Evolutionary conservation across 805 yeast genomes (phyloP).

Genomic region (Candida koratica): DNA sequence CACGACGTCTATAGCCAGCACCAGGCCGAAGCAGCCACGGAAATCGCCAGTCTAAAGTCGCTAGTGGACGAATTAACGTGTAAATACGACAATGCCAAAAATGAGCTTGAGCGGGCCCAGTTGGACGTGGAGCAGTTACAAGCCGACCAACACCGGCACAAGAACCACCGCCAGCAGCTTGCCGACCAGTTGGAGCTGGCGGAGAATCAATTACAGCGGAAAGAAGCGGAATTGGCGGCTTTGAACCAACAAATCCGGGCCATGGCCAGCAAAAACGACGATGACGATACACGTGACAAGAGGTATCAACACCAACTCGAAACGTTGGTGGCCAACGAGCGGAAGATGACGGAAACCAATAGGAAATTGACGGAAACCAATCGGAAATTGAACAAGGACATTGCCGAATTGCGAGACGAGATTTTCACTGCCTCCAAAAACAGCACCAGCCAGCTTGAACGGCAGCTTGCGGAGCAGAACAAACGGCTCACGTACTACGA

Average conservation of each 20-base stretch:
- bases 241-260: slow-evolving; percentile 23
- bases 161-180: slow-evolving; percentile 13
- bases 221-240: slow-evolving; percentile 21
- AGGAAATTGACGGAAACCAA: slow-evolving; percentile 20
- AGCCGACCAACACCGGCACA: slow-evolving; percentile 10
- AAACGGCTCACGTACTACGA: slow-evolving; percentile 27
- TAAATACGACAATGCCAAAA: slow-evolving; percentile 10
- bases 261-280: slow-evolving; percentile 19
- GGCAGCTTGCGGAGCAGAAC: slow-evolving; percentile 21
- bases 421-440: slow-evolving; percentile 17
- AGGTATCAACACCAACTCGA: slow-evolving; percentile 25
- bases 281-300: slow-evolving; percentile 13
- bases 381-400: slow-evolving; percentile 22
- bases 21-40: slow-evolving; percentile 4
- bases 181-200: slow-evolving; percentile 16
- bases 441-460: slow-evolving; percentile 14
- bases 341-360: slow-evolving; percentile 17
- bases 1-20: slow-evolving; percentile 7
- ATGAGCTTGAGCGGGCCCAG: slow-evolving; percentile 14
- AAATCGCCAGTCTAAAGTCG: slow-evolving; percentile 13
- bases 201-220: slow-evolving; percentile 19
- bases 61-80: slow-evolving; percentile 15
- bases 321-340: slow-evolving; percentile 19
- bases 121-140: slow-evolving; percentile 15
- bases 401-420: slow-evolving; percentile 26